Conservation (phyloP, 257 asterid species). For the Ehretia macrophylla region DNA sequence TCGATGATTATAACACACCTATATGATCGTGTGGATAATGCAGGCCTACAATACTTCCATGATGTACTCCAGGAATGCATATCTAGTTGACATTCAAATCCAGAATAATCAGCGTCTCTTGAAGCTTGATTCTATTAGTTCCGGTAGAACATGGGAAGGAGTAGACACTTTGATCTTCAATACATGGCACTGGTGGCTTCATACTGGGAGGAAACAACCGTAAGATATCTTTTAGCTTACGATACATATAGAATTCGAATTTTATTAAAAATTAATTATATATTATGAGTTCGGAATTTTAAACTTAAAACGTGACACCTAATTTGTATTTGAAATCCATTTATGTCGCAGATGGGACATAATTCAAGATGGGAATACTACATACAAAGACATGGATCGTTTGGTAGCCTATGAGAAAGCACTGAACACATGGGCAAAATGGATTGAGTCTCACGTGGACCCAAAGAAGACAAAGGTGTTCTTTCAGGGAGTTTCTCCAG, state of each 20-base stretch:
- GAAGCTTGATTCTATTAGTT: slow-evolving; percentile 17
- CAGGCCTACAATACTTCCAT: slow-evolving; percentile 15
- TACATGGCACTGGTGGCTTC: slow-evolving; percentile 45
- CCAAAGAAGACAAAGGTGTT: slow-evolving; percentile 13
- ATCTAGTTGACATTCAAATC: slow-evolving; percentile 18
- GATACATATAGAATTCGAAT: too few species aligned
- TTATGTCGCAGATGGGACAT: slow-evolving; percentile 19
- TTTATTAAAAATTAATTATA: too few species aligned
- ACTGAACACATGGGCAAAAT: slow-evolving; percentile 26
- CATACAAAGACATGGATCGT: slow-evolving; percentile 19
- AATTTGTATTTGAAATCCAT: background rate
- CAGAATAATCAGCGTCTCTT: slow-evolving; percentile 14
- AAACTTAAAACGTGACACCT: too few species aligned
- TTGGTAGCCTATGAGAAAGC: slow-evolving; percentile 19
- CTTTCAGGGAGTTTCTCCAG: slow-evolving; percentile 34
- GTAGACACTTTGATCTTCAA: slow-evolving; percentile 25
- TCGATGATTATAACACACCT: too few species aligned
- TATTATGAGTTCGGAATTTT: too few species aligned
- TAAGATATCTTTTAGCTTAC: slow-evolving; percentile 2
- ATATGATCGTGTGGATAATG: too few species aligned
- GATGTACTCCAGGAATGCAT: slow-evolving; percentile 14
- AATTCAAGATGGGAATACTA: slow-evolving; percentile 9
- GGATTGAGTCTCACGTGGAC: slow-evolving; percentile 24
- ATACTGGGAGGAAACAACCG: slow-evolving; percentile 29
- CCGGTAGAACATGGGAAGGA: slow-evolving; percentile 14